Base-by-base conservation (phyloP, 2,329 filamentous ascomycete genomes). In the Penicillium sp. region DNA sequence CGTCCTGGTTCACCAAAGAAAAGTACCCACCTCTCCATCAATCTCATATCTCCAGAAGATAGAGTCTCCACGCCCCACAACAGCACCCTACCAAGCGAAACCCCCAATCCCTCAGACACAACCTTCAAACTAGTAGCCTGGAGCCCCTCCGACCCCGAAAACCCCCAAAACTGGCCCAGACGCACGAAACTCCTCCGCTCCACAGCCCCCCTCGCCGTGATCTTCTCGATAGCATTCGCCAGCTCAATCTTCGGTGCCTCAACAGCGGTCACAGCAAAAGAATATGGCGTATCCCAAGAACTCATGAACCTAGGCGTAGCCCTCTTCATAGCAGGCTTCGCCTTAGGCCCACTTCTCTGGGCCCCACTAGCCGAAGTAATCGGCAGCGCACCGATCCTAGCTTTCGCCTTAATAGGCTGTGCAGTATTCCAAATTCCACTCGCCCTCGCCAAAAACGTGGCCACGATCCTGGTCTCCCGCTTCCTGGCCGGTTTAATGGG, bases 341-440 rank as follows among this genome's bases (percentile, higher is more conserved):
- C 64, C 4, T 52, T 63, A 3, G 64, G 64, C n/a, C 64, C 64
- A 0, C 56, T 71, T 6, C 47, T 77, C 12, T 77, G 73, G 60
- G 76, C 73, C 4, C 76, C 76, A 1, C 65, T 74, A 14, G 77
- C 74, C 12, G 77, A 80, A 57, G 54, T 80, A 1, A 79, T 77
- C 40, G 82, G 82, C 0, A 75, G 81, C 4, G 73, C 72, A 26
- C 60, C 64, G 3, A 79, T 80, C 2, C 69, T 84, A 1, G 75
- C 80, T 59, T 59, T 77, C 15, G 79, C 78, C 1, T 77, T 78
- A 55, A 59, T 71, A 5, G 61, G 75, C 20, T 81, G 82, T 54
- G 73, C 73, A 1, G 73, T 84, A 46, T 82, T 83, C 56, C 78
- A 82, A 51, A 79, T 84, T 51, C 78, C 80, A 0, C 77, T 81